Conservation (phyloP, 352 stramenopile species). For the Globisporangium echinulatum region DNA sequence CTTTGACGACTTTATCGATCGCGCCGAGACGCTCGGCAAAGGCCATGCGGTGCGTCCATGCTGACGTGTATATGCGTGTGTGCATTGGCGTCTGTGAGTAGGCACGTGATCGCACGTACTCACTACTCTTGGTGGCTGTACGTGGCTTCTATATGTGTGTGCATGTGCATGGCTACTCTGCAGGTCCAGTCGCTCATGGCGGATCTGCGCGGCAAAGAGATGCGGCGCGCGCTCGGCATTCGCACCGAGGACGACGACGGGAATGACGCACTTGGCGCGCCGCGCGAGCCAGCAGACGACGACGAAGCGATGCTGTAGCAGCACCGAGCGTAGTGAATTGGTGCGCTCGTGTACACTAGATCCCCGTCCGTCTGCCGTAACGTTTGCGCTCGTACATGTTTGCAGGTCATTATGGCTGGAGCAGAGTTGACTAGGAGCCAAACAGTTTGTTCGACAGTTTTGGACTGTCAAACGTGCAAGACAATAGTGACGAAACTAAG, state of each 20-base stretch:
- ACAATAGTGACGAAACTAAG: neutral
- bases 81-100: neutral
- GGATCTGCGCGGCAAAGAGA: constrained; percentile 55
- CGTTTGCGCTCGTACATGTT: too few relatives aligned
- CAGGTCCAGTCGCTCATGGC: constrained; percentile 55
- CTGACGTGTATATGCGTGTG: neutral
- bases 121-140: too few relatives aligned
- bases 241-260: constrained; percentile 12
- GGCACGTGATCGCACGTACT: too few relatives aligned
- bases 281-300: constrained; percentile 11
- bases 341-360: constrained; percentile 6
- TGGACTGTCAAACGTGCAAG: neutral
- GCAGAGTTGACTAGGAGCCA: neutral
- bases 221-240: constrained; percentile 20
- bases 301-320: constrained; percentile 40
- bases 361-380: too few relatives aligned
- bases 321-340: too few relatives aligned
- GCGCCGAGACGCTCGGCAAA: constrained; percentile 52
- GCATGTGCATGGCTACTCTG: neutral
- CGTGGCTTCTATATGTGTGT: too few relatives aligned
- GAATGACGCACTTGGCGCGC: constrained; percentile 3
- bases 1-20: constrained; percentile 77
- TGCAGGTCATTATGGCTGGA: too few relatives aligned
- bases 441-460: neutral
- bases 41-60: constrained; percentile 22